phyloP scores from a whole-genome alignment of 2,329 filamentous ascomycete genomes.

The Cercospora canescens region DNA sequence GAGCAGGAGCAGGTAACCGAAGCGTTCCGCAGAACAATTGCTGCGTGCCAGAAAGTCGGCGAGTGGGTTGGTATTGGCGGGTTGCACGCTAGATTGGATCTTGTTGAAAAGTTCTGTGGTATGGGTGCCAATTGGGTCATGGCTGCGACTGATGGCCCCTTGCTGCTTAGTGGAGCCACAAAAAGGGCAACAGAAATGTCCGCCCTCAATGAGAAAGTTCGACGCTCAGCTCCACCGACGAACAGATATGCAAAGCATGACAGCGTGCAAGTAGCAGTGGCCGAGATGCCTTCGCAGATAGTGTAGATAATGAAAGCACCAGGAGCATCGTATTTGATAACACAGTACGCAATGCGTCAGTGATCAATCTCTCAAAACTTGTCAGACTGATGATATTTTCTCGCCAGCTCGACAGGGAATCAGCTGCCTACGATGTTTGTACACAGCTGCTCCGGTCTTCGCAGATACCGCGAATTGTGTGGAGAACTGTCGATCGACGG shows the following conservation, averaged over 20 bases:
- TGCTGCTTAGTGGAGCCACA: conserved; percentile 41
- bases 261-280: neutral
- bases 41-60: conserved; percentile 41
- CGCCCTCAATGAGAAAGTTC: neutral
- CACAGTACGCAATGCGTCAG: neutral
- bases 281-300: neutral
- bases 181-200: conserved; percentile 23
- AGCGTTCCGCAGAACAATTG: conserved; percentile 38
- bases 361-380: neutral
- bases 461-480: neutral
- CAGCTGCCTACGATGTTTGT: neutral
- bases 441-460: neutral
- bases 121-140: conserved; percentile 44
- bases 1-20: conserved; percentile 37
- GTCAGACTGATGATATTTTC: neutral
- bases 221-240: neutral
- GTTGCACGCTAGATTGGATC: conserved; percentile 42
- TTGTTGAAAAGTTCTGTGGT: conserved; percentile 43
- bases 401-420: neutral
- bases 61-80: conserved; percentile 46
- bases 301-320: neutral
- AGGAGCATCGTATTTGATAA: no score
- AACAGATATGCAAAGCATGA: neutral
- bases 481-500: neutral
- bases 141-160: conserved; percentile 39